phyloP scores from a whole-genome alignment of 306 rosid genomes.

The Dryas drummondii region DNA sequence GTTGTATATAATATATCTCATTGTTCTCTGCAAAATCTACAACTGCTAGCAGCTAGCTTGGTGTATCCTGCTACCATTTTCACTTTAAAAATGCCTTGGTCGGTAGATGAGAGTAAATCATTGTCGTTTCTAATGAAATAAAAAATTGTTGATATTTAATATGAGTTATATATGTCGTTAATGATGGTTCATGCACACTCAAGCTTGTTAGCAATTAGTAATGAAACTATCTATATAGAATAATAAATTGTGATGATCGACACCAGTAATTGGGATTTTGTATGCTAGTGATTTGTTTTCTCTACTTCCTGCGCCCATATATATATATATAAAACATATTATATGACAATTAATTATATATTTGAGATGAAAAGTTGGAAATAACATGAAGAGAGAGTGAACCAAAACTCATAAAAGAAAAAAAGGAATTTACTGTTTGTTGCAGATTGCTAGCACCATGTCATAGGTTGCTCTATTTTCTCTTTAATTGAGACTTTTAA shows the following conservation, averaged over 20 bases:
- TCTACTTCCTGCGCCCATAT: neutral
- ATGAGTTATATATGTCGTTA: neutral
- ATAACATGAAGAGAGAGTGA: neutral
- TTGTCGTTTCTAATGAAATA: neutral
- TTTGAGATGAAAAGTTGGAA: neutral
- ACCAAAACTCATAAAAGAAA: neutral
- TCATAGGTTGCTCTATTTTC: too few species aligned
- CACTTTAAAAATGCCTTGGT: neutral
- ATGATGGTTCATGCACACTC: conserved; percentile 10
- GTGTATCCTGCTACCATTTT: neutral
- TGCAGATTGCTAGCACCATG: too few species aligned
- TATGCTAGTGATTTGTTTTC: neutral
- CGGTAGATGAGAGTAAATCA: neutral
- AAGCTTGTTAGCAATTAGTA: neutral
- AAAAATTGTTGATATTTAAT: neutral
- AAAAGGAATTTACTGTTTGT: too few species aligned
- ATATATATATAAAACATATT: neutral
- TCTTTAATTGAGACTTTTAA: too few species aligned
- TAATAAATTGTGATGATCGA: neutral
- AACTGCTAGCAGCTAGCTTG: too few species aligned
- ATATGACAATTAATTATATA: neutral
- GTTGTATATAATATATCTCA: too few species aligned
- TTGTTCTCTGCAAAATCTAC: too few species aligned
- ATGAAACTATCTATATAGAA: neutral
- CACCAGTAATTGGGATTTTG: neutral